Conservation (phyloP, 768 basidiomycete genomes). For the Rhodosporidiobolus odoratus region DNA sequence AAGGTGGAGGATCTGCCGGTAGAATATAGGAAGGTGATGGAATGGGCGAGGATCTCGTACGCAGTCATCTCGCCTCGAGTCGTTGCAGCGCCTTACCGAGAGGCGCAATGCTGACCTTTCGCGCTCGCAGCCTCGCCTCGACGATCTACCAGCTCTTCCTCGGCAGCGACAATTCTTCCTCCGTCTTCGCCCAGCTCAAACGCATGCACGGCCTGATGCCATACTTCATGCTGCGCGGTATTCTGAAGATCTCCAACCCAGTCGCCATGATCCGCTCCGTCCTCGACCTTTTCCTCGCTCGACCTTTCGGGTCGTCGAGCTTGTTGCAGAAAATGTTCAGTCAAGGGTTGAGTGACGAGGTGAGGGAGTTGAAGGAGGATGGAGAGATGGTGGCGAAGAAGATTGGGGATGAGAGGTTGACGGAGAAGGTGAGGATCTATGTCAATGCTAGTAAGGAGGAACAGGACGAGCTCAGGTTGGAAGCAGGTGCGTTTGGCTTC, state of each 20-base stretch:
- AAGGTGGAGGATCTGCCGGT: slow-evolving; percentile 68
- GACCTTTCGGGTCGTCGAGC: slow-evolving; percentile 90
- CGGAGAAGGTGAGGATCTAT: slow-evolving; percentile 78
- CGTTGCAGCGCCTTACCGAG: too few relatives aligned
- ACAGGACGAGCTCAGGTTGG: slow-evolving; percentile 70
- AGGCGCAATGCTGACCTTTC: not conserved
- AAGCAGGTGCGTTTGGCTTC: slow-evolving; percentile 61
- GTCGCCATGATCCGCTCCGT: slow-evolving; percentile 88
- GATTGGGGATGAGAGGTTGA: slow-evolving; percentile 78
- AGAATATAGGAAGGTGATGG: slow-evolving; percentile 81
- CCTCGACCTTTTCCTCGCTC: slow-evolving; percentile 89
- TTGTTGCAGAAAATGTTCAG: slow-evolving; percentile 96
- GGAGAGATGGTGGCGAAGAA: slow-evolving; percentile 81
- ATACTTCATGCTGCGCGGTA: slow-evolving; percentile 90
- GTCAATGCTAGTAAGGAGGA: slow-evolving; percentile 83
- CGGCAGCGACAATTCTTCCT: slow-evolving; percentile 85
- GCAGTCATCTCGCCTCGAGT: slow-evolving; percentile 44
- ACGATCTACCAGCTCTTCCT: slow-evolving; percentile 93
- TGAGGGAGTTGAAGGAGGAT: slow-evolving; percentile 65
- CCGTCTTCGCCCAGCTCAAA: slow-evolving; percentile 79
- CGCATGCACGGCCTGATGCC: slow-evolving; percentile 94
- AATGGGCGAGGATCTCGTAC: slow-evolving; percentile 96
- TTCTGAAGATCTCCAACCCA: slow-evolving; percentile 88
- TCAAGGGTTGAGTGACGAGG: slow-evolving; percentile 82
- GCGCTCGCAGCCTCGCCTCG: slow-evolving; percentile 68